Evolutionary conservation across 2,329 filamentous ascomycete genomes (phyloP).

Genomic region (Colletotrichum sp.): DNA sequence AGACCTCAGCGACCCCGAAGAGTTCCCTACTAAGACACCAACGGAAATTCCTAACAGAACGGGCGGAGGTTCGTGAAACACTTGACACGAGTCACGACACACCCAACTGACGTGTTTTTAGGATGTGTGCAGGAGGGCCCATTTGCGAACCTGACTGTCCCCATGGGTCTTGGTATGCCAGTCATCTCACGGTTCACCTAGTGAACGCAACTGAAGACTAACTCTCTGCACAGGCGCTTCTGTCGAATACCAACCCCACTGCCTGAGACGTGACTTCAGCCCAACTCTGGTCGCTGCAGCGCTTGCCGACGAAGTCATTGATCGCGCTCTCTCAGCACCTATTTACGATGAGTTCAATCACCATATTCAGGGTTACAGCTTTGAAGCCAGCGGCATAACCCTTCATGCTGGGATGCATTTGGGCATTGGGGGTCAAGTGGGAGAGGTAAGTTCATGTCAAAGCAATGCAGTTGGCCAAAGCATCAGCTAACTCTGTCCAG

Average conservation of each 20-base stretch:
- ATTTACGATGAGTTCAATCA: background rate
- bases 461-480: fast-evolving
- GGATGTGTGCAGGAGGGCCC: background rate
- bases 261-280: background rate
- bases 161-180: background rate
- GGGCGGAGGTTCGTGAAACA: background rate
- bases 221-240: too few species aligned
- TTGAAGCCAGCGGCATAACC: background rate
- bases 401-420: background rate
- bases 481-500: background rate
- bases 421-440: background rate
- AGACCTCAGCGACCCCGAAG: background rate
- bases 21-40: background rate
- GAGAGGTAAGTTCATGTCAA: background rate
- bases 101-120: background rate
- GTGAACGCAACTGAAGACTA: too few species aligned
- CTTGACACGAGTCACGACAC: background rate
- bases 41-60: background rate
- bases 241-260: background rate
- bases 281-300: background rate
- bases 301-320: too few species aligned
- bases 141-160: background rate
- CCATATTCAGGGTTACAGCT: background rate
- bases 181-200: too few species aligned
- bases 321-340: too few species aligned